A percentile compares a stretch with the other conserved stretches of the same genome.
Conservation (phyloP, 176 grass and related monocot species). For the Sorghum bicolor region DNA sequence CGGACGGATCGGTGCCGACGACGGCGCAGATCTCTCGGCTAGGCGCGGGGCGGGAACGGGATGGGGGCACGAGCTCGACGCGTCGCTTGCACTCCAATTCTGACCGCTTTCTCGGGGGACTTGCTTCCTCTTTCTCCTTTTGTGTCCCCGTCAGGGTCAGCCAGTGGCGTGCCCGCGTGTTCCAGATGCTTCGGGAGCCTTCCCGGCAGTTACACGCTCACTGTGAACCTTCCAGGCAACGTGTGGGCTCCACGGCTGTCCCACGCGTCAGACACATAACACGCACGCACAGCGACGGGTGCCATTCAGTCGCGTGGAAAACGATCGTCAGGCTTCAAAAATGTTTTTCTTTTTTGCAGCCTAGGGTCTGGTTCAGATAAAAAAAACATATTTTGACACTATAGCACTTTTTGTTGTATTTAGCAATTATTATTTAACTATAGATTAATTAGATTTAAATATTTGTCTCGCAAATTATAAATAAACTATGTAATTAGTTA, state of each 20-base stretch:
- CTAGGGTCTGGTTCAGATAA: no score
- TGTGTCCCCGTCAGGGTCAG: neutral
- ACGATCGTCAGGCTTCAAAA: no score
- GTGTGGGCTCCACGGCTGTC: neutral
- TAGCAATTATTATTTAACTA: no score
- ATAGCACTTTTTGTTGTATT: no score
- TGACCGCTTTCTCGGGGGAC: constrained; percentile 3
- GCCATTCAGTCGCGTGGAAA: no score
- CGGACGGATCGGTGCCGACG: neutral
- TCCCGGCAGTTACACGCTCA: neutral
- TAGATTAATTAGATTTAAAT: no score
- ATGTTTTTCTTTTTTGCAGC: no score
- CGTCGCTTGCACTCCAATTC: neutral
- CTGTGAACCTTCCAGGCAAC: neutral
- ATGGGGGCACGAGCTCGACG: neutral
- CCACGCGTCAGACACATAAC: neutral
- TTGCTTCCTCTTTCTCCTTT: neutral
- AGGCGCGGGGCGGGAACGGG: neutral
- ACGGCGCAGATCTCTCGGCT: constrained; percentile 18
- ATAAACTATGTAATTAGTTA: no score
- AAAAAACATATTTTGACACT: no score
- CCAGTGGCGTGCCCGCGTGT: neutral
- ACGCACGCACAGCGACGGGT: no score
- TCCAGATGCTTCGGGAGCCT: constrained; percentile 33
- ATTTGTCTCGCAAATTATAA: no score